phyloP scores from a whole-genome alignment of 371 early-diverging fungal species.

The Basidiobolus meristosporus region DNA sequence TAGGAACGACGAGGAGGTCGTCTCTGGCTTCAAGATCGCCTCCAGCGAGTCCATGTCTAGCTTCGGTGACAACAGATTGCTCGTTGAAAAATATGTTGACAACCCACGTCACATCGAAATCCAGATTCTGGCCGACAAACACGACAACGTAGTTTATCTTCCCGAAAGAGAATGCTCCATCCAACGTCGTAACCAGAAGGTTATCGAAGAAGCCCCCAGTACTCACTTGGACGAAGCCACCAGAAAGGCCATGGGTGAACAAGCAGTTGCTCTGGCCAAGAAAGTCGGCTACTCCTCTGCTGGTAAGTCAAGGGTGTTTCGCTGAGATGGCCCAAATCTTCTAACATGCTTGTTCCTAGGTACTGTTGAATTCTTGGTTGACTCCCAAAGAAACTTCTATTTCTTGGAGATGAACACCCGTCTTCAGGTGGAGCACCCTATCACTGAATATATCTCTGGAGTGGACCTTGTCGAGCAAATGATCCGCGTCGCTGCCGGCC shows the following conservation, averaged over 20 bases:
- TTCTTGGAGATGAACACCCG: slow-evolving; percentile 83
- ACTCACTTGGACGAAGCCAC: slow-evolving; percentile 35
- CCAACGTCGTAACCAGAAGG: slow-evolving; percentile 80
- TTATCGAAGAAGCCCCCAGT: slow-evolving; percentile 62
- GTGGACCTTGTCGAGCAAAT: slow-evolving; percentile 86
- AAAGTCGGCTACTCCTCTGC: slow-evolving; percentile 71
- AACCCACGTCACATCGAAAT: slow-evolving; percentile 82
- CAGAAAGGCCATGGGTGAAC: slow-evolving; percentile 60
- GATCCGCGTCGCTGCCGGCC: slow-evolving; percentile 59
- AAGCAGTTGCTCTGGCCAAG: slow-evolving; percentile 59
- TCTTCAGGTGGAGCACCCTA: slow-evolving; percentile 91
- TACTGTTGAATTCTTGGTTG: slow-evolving; percentile 77
- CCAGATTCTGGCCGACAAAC: slow-evolving; percentile 44
- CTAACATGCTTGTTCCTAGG: slow-evolving; percentile 9
- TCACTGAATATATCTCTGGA: slow-evolving; percentile 86
- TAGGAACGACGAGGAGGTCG: slow-evolving; percentile 41
- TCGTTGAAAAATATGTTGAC: slow-evolving; percentile 87
- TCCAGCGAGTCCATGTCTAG: slow-evolving; percentile 65
- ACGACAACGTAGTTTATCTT: slow-evolving; percentile 46
- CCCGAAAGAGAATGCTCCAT: slow-evolving; percentile 86
- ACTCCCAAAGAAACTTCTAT: slow-evolving; percentile 52
- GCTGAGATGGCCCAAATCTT: too few species aligned
- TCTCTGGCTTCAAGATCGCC: slow-evolving; percentile 63
- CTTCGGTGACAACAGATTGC: slow-evolving; percentile 77
- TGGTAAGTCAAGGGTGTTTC: slow-evolving; percentile 13